Evolutionary conservation across 2,329 filamentous ascomycete species (phyloP).

Genomic region (Ophiostoma australiae): DNA sequence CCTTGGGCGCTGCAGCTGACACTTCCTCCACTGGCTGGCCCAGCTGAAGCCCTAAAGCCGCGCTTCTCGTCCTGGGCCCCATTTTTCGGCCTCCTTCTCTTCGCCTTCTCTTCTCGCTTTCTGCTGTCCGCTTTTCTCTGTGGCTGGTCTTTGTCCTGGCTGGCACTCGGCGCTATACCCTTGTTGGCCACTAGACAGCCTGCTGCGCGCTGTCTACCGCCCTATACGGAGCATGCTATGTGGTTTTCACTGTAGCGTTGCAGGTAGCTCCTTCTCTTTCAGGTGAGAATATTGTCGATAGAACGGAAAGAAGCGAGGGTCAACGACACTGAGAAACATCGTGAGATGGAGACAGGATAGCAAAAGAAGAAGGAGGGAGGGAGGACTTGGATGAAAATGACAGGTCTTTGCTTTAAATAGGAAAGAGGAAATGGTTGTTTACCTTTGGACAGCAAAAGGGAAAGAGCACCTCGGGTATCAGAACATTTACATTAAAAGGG

Average conservation of each 20-base stretch:
- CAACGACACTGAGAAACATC: neutral
- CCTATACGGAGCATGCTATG: neutral
- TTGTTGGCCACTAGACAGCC: neutral
- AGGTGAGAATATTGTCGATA: neutral
- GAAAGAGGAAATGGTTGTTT: neutral
- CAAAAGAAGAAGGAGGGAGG: conserved; percentile 3
- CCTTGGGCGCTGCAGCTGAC: neutral
- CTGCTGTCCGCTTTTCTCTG: neutral
- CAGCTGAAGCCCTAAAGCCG: conserved; percentile 1
- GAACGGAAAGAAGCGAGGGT: neutral
- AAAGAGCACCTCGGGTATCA: neutral
- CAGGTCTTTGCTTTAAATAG: neutral
- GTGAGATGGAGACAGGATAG: neutral
- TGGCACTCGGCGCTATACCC: conserved; percentile 5
- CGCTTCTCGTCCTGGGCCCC: neutral
- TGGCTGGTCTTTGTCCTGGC: conserved; percentile 6
- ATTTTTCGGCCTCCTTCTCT: conserved; percentile 4
- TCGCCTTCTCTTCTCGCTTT: neutral
- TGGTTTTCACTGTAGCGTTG: conserved; percentile 2
- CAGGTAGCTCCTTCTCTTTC: neutral
- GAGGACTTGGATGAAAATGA: neutral
- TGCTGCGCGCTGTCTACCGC: neutral
- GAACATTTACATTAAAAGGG: neutral
- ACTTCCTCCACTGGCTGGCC: neutral
- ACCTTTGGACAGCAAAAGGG: neutral